Evolutionary conservation across 345 rosid species (phyloP), one percentile per base, ranked within the genome.

Genomic region (Euphorbia peplus): DNA sequence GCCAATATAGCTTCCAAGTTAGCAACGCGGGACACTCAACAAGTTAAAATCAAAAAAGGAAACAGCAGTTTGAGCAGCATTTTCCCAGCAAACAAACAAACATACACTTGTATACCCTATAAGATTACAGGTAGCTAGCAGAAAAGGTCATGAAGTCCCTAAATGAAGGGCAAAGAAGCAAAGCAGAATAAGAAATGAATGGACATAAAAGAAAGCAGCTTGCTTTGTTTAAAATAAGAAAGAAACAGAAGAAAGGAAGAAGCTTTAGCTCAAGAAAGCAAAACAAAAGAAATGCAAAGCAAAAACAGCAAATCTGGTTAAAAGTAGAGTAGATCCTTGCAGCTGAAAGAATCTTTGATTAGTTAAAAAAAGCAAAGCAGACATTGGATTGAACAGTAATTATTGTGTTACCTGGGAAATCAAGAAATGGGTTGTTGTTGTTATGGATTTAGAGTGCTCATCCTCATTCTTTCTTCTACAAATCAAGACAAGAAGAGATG

Each of bases 241-340:
- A 47, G 66, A 4, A 25, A 19, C 35, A 41, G 9, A 13, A 0
- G 61, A 39, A 25, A 22, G 1, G 37, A 12, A 50, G 22, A 39
- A 60, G 55, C 30, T 60, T 60, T 56, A 14, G 63, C 13, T 60
- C 37, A 48, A 63, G 30, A 70, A 54, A 19, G 30, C 42, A 55
- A 30, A 22, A n/a, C 5, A 32, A 68, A 68, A n/a, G n/a, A n/a
- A n/a, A n/a, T n/a, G 52, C 13, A 68, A 5, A 29, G n/a, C 29
- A 3, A 60, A 4, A 52, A 62, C 15, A n/a, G 22, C 3, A 60
- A 35, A 10, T 21, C 12, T 39, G n/a, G 54, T 4, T 19, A 42
- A 60, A 68, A 25, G 12, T 10, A n/a, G 29, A 71, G 59, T 72
- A 77, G 88, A 81, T 84, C 85, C 77, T 77, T 44, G 32, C 53